Evolutionary conservation across 2,329 filamentous ascomycete genomes (phyloP).

Genomic region (Trichoderma atroviride): DNA sequence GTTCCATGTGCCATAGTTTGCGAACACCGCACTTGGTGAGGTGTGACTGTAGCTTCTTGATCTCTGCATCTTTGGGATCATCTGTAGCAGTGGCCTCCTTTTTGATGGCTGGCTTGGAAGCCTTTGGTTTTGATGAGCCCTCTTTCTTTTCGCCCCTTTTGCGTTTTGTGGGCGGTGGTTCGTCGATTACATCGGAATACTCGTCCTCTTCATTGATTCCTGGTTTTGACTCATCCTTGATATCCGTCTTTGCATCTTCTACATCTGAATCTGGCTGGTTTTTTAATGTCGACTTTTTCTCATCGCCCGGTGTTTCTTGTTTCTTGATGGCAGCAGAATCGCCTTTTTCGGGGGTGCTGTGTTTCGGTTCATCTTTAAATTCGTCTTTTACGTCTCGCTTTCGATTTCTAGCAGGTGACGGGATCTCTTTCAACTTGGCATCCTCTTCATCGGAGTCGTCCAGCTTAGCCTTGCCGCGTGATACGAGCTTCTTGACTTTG

Average conservation of each 20-base stretch:
- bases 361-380: slow-evolving; percentile 25
- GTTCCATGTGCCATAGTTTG: slow-evolving; percentile 86
- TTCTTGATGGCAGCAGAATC: neutral
- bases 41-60: slow-evolving; percentile 86
- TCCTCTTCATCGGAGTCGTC: slow-evolving; percentile 26
- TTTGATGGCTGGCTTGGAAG: slow-evolving; percentile 36
- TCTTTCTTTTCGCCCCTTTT: slow-evolving; percentile 52
- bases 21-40: slow-evolving; percentile 88
- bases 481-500: slow-evolving; percentile 24
- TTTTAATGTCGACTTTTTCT: slow-evolving; percentile 12
- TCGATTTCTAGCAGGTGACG: slow-evolving; percentile 22
- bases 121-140: slow-evolving; percentile 34
- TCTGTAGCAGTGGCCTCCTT: slow-evolving; percentile 38
- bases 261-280: slow-evolving; percentile 1
- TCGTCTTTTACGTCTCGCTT: slow-evolving; percentile 27
- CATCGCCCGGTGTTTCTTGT: slow-evolving; percentile 26
- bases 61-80: slow-evolving; percentile 72
- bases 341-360: neutral
- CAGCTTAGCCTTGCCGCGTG: slow-evolving; percentile 28
- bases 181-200: slow-evolving; percentile 67
- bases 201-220: slow-evolving; percentile 43
- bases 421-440: neutral
- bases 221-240: slow-evolving; percentile 29
- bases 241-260: slow-evolving; percentile 26
- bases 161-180: slow-evolving; percentile 61